Percentiles rank a stretch among this genome's conserved stretches.
Evolutionary conservation across 768 basidiomycete genomes (phyloP).

Genomic region (Pleurotus cornucopiae): DNA sequence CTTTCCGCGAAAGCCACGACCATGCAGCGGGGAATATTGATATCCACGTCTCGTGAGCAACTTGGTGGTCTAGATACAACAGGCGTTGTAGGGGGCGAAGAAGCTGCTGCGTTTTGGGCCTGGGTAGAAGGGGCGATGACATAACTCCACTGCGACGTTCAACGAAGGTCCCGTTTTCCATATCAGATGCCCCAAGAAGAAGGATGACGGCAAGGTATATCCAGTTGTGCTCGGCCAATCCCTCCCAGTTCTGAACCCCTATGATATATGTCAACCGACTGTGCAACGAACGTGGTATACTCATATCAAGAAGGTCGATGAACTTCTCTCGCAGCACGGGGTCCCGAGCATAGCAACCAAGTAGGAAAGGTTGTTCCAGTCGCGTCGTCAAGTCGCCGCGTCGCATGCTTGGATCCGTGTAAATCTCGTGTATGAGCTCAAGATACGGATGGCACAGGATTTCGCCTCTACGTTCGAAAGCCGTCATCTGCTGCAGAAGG

Average conservation of each 20-base stretch:
- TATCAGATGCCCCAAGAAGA: conserved; percentile 61
- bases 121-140: conserved; percentile 26
- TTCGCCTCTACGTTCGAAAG: conserved; percentile 79
- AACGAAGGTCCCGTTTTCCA: conserved; percentile 31
- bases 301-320: conserved; percentile 85
- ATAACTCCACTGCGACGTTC: conserved; percentile 35
- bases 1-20: conserved; percentile 78
- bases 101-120: conserved; percentile 48
- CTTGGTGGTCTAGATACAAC: conserved; percentile 71
- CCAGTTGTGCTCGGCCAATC: conserved; percentile 90
- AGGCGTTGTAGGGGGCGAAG: conserved; percentile 80
- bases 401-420: conserved; percentile 79
- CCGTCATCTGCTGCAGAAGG: conserved; percentile 82
- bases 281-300: conserved; percentile 78
- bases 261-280: conserved; percentile 85
- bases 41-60: conserved; percentile 83
- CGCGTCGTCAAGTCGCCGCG: conserved; percentile 92
- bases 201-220: conserved; percentile 88
- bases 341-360: conserved; percentile 87
- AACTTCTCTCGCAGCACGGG: conserved; percentile 76
- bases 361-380: conserved; percentile 87
- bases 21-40: conserved; percentile 84
- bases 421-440: conserved; percentile 90
- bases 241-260: conserved; percentile 94
- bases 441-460: conserved; percentile 78